phyloP scores from a whole-genome alignment of 2,329 filamentous ascomycete species.

The Fusarium sp. region DNA sequence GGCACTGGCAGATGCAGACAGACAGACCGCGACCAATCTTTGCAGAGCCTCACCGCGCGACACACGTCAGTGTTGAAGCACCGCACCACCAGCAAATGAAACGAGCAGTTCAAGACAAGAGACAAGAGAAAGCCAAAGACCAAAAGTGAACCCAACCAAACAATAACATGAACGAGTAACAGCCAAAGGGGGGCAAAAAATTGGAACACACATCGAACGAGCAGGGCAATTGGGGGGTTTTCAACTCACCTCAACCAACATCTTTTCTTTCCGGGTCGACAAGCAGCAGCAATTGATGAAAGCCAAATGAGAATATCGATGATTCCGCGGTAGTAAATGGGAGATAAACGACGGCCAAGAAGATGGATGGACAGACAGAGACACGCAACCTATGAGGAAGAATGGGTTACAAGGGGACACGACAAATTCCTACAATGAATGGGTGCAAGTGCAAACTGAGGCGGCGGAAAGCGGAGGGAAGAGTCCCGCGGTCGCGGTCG shows the following conservation, averaged over 20 bases:
- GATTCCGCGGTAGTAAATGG: conserved; percentile 14
- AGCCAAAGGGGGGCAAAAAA: conserved; percentile 22
- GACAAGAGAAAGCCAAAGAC: background rate
- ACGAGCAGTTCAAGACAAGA: conserved; percentile 5
- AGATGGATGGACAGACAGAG: conserved; percentile 32
- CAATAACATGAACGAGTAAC: conserved; percentile 18
- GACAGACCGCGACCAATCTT: conserved; percentile 30
- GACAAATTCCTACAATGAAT: conserved; percentile 43
- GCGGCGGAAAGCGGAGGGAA: conserved; percentile 39
- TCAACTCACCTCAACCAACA: conserved; percentile 58
- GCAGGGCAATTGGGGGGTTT: conserved; percentile 32
- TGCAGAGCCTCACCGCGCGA: conserved; percentile 34
- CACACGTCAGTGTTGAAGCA: conserved; percentile 34
- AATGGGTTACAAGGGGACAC: conserved; percentile 43
- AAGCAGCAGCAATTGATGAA: conserved; percentile 30
- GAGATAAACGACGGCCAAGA: conserved; percentile 34
- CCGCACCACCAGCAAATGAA: conserved; percentile 8
- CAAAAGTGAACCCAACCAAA: conserved; percentile 3
- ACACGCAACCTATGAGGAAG: conserved; percentile 19
- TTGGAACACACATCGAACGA: conserved; percentile 19
- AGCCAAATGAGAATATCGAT: conserved; percentile 19
- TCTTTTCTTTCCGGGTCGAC: conserved; percentile 35
- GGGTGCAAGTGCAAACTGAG: conserved; percentile 20
- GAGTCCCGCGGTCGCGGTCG: conserved; percentile 28
- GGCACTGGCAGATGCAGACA: conserved; percentile 14